Evolutionary conservation across 345 rosid species (phyloP).

Genomic region (Populus davidiana): DNA sequence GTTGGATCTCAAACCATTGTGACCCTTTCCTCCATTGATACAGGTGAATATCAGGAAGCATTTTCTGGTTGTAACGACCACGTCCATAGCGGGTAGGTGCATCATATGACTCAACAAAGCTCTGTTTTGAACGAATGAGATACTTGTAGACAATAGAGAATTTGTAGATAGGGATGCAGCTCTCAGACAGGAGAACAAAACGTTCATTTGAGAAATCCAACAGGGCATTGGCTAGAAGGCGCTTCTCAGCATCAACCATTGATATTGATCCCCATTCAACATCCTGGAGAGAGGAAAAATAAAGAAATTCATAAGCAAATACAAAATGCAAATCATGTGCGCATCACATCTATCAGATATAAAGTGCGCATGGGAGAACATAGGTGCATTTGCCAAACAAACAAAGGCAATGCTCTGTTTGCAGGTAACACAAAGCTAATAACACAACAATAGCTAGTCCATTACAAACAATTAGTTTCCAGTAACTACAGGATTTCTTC

Average conservation of each 20-base stretch:
- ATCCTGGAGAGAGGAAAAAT: constrained; percentile 37
- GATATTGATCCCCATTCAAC: constrained; percentile 79
- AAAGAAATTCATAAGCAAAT: not conserved
- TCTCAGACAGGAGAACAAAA: constrained; percentile 87
- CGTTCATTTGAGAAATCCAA: constrained; percentile 85
- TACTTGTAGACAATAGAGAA: constrained; percentile 75
- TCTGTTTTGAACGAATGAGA: constrained; percentile 57
- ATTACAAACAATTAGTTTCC: not conserved
- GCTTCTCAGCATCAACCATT: constrained; percentile 80
- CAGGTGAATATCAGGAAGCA: constrained; percentile 77
- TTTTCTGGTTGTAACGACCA: constrained; percentile 80
- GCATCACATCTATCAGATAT: not conserved
- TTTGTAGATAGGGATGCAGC: constrained; percentile 87
- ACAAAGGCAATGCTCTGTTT: not conserved
- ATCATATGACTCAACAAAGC: constrained; percentile 87
- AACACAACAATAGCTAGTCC: not conserved
- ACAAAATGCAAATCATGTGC: not conserved
- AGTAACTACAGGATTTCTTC: not conserved
- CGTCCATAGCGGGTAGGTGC: constrained; percentile 87
- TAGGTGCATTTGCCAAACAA: not conserved
- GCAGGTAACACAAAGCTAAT: not conserved
- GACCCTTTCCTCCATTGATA: constrained; percentile 92
- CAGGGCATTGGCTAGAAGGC: constrained; percentile 83
- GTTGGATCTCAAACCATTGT: constrained; percentile 89
- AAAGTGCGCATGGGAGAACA: not conserved